Evolutionary conservation across 768 basidiomycete species (phyloP).

Genomic region (Pilatotrama ljubarskyi): DNA sequence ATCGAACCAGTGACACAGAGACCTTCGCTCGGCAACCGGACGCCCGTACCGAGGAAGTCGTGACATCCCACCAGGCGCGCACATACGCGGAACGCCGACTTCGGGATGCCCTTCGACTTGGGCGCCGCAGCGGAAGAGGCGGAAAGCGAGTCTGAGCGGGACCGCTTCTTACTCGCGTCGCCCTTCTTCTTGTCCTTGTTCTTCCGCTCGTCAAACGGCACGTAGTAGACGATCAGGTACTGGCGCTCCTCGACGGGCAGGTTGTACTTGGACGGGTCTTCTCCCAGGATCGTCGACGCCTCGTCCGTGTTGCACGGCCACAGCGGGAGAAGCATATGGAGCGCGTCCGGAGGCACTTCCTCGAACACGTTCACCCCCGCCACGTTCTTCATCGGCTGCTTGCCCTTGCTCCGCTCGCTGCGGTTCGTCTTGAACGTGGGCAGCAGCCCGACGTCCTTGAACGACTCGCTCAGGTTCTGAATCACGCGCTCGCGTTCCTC

Average conservation of each 20-base stretch:
- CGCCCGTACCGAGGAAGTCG: conserved; percentile 71
- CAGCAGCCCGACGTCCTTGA: conserved; percentile 77
- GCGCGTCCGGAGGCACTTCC: conserved; percentile 61
- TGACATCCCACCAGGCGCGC: conserved; percentile 72
- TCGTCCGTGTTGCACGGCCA: conserved; percentile 77
- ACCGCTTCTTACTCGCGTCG: conserved; percentile 45
- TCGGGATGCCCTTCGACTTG: conserved; percentile 48
- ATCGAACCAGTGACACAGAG: conserved; percentile 64
- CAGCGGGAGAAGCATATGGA: conserved; percentile 85
- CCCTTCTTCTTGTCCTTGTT: conserved; percentile 31
- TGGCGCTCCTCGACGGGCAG: conserved; percentile 55
- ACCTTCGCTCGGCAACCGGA: conserved; percentile 72
- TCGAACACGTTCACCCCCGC: conserved; percentile 28
- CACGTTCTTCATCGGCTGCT: conserved; percentile 21
- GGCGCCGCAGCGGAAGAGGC: conserved; percentile 31
- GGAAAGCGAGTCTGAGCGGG: conserved; percentile 29
- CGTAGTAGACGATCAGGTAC: conserved; percentile 82
- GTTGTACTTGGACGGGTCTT: conserved; percentile 23
- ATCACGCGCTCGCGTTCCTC: conserved; percentile 71
- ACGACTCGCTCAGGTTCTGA: conserved; percentile 64
- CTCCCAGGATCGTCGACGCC: conserved; percentile 21
- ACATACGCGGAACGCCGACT: conserved; percentile 68
- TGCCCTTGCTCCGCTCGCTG: conserved; percentile 25
- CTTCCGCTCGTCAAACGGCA: conserved; percentile 45
- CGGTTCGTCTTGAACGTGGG: conserved; percentile 44